These are phyloP conservation scores for Xerocomellus chrysenteron DNA, from an alignment of 768 basidiomycete genomes.

Conservation along the genomic window DNA sequence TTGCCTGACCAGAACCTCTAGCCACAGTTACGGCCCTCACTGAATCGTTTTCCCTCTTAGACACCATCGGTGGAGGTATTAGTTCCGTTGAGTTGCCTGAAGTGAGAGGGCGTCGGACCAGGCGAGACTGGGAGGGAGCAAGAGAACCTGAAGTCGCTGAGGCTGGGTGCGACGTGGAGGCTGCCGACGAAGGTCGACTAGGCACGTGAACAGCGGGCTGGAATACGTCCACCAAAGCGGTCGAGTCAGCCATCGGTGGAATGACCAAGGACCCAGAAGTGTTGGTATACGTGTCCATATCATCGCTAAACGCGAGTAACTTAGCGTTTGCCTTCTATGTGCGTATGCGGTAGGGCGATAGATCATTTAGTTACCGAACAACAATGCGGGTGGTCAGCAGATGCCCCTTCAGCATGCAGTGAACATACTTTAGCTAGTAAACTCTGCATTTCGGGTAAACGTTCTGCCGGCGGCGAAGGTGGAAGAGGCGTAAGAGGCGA, in stretches of 20 bases:
- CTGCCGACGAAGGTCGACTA: background rate
- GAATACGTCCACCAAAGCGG: background rate
- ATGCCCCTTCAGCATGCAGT: background rate
- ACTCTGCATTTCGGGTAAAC: conserved; percentile 7
- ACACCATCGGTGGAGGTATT: conserved; percentile 3
- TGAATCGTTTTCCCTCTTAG: background rate
- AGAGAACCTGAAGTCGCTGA: background rate
- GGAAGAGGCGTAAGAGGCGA: conserved; percentile 54
- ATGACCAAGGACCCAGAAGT: background rate
- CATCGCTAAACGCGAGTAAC: background rate
- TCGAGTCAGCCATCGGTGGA: conserved; percentile 1
- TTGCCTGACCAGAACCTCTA: no score
- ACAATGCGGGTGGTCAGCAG: background rate
- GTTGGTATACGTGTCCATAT: background rate
- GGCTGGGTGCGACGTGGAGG: conserved; percentile 1
- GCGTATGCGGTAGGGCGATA: no score
- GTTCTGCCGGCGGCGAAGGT: conserved; percentile 39
- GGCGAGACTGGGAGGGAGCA: background rate
- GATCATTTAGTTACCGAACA: background rate
- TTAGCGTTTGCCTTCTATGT: conserved; percentile 2
- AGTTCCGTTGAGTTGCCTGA: background rate
- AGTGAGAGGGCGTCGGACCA: background rate
- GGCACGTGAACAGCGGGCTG: background rate
- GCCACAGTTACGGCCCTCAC: background rate
- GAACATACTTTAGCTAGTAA: conserved; percentile 22